Evolutionary conservation across 2,329 filamentous ascomycete species (phyloP).

Genomic region (Neophaeococcomyces mojaviensis): DNA sequence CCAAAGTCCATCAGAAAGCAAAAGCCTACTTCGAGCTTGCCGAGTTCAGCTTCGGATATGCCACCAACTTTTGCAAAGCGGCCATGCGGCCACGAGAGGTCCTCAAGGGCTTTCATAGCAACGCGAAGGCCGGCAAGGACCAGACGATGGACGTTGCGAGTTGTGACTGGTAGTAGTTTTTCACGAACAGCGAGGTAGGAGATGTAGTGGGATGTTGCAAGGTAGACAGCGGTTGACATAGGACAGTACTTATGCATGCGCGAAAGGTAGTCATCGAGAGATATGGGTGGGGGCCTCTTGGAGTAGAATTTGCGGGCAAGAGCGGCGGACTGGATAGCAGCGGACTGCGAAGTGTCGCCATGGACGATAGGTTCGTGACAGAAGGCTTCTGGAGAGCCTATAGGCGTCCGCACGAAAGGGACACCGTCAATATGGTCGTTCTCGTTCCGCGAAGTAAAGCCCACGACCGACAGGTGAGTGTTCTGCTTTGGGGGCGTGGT

Average conservation of each 20-base stretch:
- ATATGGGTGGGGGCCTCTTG: slow-evolving; percentile 75
- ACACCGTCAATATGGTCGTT: slow-evolving; percentile 33
- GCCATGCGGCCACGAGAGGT: slow-evolving; percentile 76
- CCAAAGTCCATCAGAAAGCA: slow-evolving; percentile 83
- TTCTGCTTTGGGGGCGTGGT: slow-evolving; percentile 23
- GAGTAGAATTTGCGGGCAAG: slow-evolving; percentile 92
- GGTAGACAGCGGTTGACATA: slow-evolving; percentile 87
- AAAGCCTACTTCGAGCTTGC: slow-evolving; percentile 79
- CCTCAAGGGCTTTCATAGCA: slow-evolving; percentile 92
- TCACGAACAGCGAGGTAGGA: slow-evolving; percentile 72
- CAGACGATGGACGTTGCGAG: slow-evolving; percentile 77
- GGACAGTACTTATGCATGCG: slow-evolving; percentile 87
- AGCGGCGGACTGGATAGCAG: slow-evolving; percentile 71
- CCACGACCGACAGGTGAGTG: slow-evolving; percentile 24
- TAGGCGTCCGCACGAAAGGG: slow-evolving; percentile 28
- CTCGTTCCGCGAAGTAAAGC: slow-evolving; percentile 29
- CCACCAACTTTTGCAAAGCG: slow-evolving; percentile 83
- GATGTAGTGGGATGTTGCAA: slow-evolving; percentile 82
- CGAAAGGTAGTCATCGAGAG: slow-evolving; percentile 73
- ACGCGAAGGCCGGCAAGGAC: slow-evolving; percentile 77
- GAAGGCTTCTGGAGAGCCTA: slow-evolving; percentile 45
- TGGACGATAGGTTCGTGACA: slow-evolving; percentile 41
- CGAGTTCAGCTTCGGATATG: slow-evolving; percentile 72
- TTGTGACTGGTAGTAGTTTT: slow-evolving; percentile 69
- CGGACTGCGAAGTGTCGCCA: slow-evolving; percentile 63